phyloP scores from a whole-genome alignment of 495 filamentous ascomycete genomes.

The Xylaria acuta region DNA sequence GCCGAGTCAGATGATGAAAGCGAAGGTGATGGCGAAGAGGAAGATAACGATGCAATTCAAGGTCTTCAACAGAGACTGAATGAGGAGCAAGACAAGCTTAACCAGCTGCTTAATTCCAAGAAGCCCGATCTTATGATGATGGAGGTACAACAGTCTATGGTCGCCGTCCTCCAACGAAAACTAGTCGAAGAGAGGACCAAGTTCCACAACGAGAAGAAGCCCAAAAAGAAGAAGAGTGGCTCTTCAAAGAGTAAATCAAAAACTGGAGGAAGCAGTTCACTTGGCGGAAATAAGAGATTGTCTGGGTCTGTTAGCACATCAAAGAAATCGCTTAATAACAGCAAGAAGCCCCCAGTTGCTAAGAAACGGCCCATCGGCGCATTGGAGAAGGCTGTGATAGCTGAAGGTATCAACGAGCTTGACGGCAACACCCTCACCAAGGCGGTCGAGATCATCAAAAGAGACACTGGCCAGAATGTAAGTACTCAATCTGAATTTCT shows the following conservation, averaged over 20 bases:
- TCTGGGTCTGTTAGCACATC: constrained; percentile 49
- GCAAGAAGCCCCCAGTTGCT: constrained; percentile 50
- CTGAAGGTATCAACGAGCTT: constrained; percentile 76
- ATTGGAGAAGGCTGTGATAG: constrained; percentile 85
- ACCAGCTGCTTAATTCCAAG: constrained; percentile 71
- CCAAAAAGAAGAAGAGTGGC: constrained; percentile 50
- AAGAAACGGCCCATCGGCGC: constrained; percentile 68
- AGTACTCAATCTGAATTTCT: constrained; percentile 41
- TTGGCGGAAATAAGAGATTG: constrained; percentile 50
- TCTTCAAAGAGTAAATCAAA: constrained; percentile 43
- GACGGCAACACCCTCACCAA: constrained; percentile 74
- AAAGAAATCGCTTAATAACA: constrained; percentile 52
- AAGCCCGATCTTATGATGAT: constrained; percentile 66
- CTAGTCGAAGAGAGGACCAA: constrained; percentile 58
- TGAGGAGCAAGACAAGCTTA: constrained; percentile 67
- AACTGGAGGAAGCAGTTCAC: constrained; percentile 28
- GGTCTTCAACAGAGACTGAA: constrained; percentile 49
- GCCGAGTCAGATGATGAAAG: constrained; percentile 64
- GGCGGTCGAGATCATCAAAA: constrained; percentile 89
- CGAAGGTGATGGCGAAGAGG: constrained; percentile 43
- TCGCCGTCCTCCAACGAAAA: constrained; percentile 53
- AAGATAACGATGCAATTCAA: constrained; percentile 38
- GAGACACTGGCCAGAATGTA: constrained; percentile 76
- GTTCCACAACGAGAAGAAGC: constrained; percentile 47
- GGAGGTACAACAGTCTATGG: constrained; percentile 60